These are phyloP conservation scores for Trichophyton benhamiae DNA, from an alignment of 2,329 filamentous ascomycete species.

Conservation along the genomic window DNA sequence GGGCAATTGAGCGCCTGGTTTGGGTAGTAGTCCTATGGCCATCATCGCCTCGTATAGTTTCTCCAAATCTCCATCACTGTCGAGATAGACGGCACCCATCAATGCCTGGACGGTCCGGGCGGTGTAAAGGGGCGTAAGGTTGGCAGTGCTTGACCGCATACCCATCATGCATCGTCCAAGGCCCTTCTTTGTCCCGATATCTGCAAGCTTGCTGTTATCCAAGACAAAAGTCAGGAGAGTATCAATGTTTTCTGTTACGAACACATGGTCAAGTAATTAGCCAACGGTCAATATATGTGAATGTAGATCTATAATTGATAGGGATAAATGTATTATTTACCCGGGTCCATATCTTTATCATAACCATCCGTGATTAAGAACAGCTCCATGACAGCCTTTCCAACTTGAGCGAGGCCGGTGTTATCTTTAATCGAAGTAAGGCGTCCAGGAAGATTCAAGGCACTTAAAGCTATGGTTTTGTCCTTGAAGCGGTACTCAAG, in stretches of 20 bases:
- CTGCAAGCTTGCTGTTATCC: conserved; percentile 12
- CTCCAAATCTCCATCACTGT: conserved; percentile 15
- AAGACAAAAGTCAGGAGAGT: background rate
- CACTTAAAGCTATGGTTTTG: background rate
- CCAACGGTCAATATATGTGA: background rate
- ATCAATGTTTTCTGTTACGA: background rate
- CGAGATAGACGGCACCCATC: conserved; percentile 24
- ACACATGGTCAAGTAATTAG: background rate
- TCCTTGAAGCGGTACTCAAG: background rate
- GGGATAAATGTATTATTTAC: background rate
- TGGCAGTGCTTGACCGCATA: conserved; percentile 11
- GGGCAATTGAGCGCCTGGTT: background rate
- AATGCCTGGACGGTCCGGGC: conserved; percentile 24
- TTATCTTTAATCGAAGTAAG: background rate
- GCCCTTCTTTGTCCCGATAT: conserved; percentile 6
- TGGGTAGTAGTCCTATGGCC: conserved; percentile 7
- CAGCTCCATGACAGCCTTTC: conserved; percentile 7
- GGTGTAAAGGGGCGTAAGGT: conserved; percentile 15
- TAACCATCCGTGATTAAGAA: conserved; percentile 2
- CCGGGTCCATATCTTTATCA: background rate
- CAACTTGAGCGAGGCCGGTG: conserved; percentile 7
- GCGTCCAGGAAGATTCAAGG: background rate
- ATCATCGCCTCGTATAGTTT: conserved; percentile 9
- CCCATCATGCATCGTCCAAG: conserved; percentile 10
- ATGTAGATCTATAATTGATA: too few relatives aligned